phyloP scores from a whole-genome alignment of 192 early-diverging fungal species.

The Rhizophagus prolifer region DNA sequence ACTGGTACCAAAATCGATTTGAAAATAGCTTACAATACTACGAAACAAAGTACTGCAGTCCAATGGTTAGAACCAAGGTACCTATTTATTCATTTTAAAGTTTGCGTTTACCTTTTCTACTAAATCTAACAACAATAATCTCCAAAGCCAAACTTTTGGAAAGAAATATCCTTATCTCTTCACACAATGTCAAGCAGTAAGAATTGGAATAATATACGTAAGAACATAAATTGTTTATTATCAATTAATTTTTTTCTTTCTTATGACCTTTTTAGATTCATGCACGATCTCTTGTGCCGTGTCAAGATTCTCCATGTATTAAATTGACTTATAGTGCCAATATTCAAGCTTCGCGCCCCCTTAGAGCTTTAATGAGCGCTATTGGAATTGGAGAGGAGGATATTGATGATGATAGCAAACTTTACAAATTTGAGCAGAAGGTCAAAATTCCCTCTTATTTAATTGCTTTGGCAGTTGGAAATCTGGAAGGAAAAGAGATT shows the following conservation, averaged over 20 bases:
- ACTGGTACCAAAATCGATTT: conserved; percentile 56
- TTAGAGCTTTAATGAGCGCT: conserved; percentile 95
- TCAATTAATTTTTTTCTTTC: no score
- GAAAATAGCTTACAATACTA: conserved; percentile 75
- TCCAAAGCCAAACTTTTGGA: conserved; percentile 83
- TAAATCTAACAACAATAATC: background rate
- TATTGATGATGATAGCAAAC: conserved; percentile 50
- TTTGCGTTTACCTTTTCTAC: background rate
- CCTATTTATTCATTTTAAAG: background rate
- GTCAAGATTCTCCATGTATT: conserved; percentile 83
- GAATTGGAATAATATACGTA: background rate
- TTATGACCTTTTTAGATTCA: conserved; percentile 59
- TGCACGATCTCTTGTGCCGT: conserved; percentile 87
- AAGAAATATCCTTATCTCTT: conserved; percentile 94
- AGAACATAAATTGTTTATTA: background rate
- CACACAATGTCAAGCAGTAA: conserved; percentile 88
- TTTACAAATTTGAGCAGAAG: conserved; percentile 82
- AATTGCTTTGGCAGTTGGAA: conserved; percentile 92
- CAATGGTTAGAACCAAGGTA: conserved; percentile 87
- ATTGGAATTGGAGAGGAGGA: conserved; percentile 63
- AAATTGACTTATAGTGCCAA: conserved; percentile 90
- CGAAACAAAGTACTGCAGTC: conserved; percentile 77
- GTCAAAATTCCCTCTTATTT: conserved; percentile 94
- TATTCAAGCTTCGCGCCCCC: conserved; percentile 62
- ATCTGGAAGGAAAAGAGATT: conserved; percentile 75